Base-by-base conservation (phyloP, 345 rosid species). In the Euphorbia lathyris region DNA sequence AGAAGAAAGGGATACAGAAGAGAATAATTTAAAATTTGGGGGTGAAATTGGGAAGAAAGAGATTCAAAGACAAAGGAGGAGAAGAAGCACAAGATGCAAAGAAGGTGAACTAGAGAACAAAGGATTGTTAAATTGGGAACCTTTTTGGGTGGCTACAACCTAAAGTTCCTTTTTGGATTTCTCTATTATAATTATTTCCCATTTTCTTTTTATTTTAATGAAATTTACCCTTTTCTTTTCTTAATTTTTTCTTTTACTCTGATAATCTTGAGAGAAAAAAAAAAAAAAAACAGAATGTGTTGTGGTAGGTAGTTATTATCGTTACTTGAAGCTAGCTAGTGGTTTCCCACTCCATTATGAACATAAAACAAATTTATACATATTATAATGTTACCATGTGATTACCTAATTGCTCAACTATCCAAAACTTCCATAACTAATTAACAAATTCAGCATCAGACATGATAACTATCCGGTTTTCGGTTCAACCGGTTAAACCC, bases 71-170 rank as follows among this genome's bases (percentile, higher is more conserved):
- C 70, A 72, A 42, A 76, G 80, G 48, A 76, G 80, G 48, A 83
- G 87, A 75, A 89, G 93, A 80, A 78, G 66, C 30, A 76, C 79
- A 52, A 83, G 87, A 73, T 89, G 96, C 81, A 79, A 66, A 57
- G 86, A 77, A 70, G 85, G 74, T 47, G 83, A 73, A 29, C 42
- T 51, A 19, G 85, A 77, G 50, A 83, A 67, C 67, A 80, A 71
- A 68, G 86, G 82, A 78, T 70, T 84, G 81, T 67, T 82, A 67
- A 82, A 76, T 71, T 85, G 83, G 89, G 86, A 84, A 83, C 73
- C 81, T 70, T 70, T 78, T 0, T 76, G 84, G 86, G 89, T 86
- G 85, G 96, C 92, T 69, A 83, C 86, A 26, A 86, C 85, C 60
- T 87, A 79, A 83, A 77, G 69, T 62, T 67, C 67, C 68, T n/a